Percentiles rank a stretch among this genome's conserved stretches.
Conservation (phyloP, 2,329 filamentous ascomycete genomes). For the Raffaelea deltoideospora region DNA sequence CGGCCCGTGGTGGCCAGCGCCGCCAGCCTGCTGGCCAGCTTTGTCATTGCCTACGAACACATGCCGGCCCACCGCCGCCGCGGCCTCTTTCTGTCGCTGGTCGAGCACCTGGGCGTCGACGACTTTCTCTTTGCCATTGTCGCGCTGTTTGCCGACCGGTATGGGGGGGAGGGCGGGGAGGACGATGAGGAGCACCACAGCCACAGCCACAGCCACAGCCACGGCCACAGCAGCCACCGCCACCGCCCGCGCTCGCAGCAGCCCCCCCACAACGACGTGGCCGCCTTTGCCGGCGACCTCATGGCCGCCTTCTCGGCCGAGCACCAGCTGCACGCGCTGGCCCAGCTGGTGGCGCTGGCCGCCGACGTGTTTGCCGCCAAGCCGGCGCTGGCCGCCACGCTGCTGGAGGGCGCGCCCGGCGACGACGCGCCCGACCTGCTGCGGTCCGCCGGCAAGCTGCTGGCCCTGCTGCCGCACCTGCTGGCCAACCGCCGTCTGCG, state of each 20-base stretch:
- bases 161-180: no score
- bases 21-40: slow-evolving; percentile 83
- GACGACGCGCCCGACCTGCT: slow-evolving; percentile 28
- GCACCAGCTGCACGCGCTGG: slow-evolving; percentile 63
- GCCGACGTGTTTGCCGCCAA: slow-evolving; percentile 62
- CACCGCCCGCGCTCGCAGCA: no score
- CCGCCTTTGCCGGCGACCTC: slow-evolving; percentile 62
- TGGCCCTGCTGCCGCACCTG: slow-evolving; percentile 41
- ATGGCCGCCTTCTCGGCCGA: slow-evolving; percentile 57
- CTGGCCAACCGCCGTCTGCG: slow-evolving; percentile 43
- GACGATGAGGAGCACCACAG: no score
- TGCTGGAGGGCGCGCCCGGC: slow-evolving; percentile 31
- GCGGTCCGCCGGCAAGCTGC: slow-evolving; percentile 36
- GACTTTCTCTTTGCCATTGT: slow-evolving; percentile 82
- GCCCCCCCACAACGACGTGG: slow-evolving; percentile 51
- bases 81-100: slow-evolving; percentile 68
- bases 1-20: slow-evolving; percentile 66
- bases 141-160: slow-evolving; percentile 81
- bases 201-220: no score
- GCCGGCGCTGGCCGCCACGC: slow-evolving; percentile 53
- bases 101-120: slow-evolving; percentile 68
- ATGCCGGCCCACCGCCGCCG: slow-evolving; percentile 77
- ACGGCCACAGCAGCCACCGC: no score
- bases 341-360: slow-evolving; percentile 61
- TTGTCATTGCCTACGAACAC: slow-evolving; percentile 91